These are phyloP conservation scores for Hymenoscyphus repandus DNA, from an alignment of 2,329 filamentous ascomycete species.

Conservation along the genomic window DNA sequence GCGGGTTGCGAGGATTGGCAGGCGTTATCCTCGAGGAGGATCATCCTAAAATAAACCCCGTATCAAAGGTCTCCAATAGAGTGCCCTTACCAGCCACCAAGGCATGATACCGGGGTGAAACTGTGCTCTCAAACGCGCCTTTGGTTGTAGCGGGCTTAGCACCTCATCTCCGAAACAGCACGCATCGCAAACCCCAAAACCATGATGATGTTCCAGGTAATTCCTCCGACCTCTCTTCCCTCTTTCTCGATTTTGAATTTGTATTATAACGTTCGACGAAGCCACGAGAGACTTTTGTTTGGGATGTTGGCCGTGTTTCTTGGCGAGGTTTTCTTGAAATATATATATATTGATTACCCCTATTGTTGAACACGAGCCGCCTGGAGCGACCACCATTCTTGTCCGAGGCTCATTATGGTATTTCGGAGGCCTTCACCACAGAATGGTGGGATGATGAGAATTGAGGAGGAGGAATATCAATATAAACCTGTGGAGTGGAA, in stretches of 20 bases:
- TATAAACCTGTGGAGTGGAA: slow-evolving; percentile 34
- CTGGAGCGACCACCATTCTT: background rate
- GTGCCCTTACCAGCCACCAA: too few relatives aligned
- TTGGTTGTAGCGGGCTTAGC: background rate
- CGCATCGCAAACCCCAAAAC: background rate
- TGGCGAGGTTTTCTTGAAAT: background rate
- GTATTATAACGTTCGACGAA: background rate
- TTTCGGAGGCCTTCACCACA: background rate
- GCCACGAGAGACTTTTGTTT: background rate
- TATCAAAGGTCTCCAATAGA: too few relatives aligned
- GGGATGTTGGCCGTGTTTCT: background rate
- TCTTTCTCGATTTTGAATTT: background rate
- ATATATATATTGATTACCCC: background rate
- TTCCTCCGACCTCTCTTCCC: background rate
- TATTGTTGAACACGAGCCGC: background rate
- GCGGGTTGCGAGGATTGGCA: too few relatives aligned
- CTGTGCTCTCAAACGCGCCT: too few relatives aligned
- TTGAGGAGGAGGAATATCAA: slow-evolving; percentile 28
- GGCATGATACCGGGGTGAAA: too few relatives aligned
- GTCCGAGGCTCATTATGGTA: background rate
- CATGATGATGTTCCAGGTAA: background rate
- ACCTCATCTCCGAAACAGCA: background rate
- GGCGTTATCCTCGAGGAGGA: too few relatives aligned
- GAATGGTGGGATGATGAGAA: background rate
- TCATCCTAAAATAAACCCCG: too few relatives aligned